Conservation (phyloP, 1,139 yeast species). For the Scheffersomyces titani region DNA sequence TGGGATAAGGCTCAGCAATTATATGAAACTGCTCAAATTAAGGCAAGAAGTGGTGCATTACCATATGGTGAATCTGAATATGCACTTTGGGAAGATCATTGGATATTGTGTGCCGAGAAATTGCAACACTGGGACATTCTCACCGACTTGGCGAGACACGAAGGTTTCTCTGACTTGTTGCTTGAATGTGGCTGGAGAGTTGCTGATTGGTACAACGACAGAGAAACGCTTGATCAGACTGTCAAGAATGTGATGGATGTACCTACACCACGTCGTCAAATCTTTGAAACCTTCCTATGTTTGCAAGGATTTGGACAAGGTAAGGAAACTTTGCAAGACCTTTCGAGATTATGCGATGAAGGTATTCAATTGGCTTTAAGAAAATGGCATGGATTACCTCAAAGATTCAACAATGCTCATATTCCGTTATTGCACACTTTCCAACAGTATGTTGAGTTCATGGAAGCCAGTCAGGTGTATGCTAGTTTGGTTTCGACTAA, state of each 20-base stretch:
- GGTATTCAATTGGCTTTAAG: slow-evolving; percentile 92
- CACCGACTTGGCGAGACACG: slow-evolving; percentile 96
- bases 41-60: slow-evolving; percentile 91
- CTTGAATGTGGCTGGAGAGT: slow-evolving; percentile 99
- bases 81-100: slow-evolving; percentile 97
- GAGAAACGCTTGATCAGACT: slow-evolving; percentile 92
- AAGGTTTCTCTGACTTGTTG: slow-evolving; percentile 91
- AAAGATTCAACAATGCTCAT: slow-evolving; percentile 79
- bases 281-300: slow-evolving; percentile 90
- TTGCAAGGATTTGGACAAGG: slow-evolving; percentile 93
- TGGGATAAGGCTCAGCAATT: slow-evolving; percentile 95
- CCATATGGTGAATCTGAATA: slow-evolving; percentile 97
- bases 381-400: slow-evolving; percentile 92
- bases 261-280: slow-evolving; percentile 95
- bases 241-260: slow-evolving; percentile 97
- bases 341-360: slow-evolving; percentile 87
- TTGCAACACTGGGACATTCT: slow-evolving; percentile 97
- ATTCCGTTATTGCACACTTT: slow-evolving; percentile 88
- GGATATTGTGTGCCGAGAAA: slow-evolving; percentile 97
- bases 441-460: slow-evolving; percentile 96
- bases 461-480: slow-evolving; percentile 96
- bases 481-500: slow-evolving; percentile 87
- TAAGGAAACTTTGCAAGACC: slow-evolving; percentile 76
- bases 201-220: slow-evolving; percentile 96
- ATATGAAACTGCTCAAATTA: slow-evolving; percentile 96